A percentile compares a stretch with the other conserved stretches of the same genome.
phyloP scores from a whole-genome alignment of 2,329 filamentous ascomycete genomes.

The Cladophialophora exuberans region DNA sequence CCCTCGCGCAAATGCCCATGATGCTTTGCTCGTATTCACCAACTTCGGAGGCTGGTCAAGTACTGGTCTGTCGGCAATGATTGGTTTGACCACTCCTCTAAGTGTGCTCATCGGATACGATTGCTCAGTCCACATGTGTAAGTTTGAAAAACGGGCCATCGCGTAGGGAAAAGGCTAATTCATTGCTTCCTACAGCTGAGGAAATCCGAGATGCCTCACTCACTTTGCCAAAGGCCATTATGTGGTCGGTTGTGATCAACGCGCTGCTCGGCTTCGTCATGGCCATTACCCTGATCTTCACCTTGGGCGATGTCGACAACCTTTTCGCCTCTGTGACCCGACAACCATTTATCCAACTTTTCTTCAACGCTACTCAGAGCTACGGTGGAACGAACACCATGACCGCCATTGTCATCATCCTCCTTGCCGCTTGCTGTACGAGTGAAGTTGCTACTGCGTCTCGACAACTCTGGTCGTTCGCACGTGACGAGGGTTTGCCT shows the following conservation, averaged over 20 bases:
- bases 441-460: conserved; percentile 62
- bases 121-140: conserved; percentile 52
- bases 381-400: conserved; percentile 50
- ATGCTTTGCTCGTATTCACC: conserved; percentile 53
- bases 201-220: conserved; percentile 54
- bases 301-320: conserved; percentile 40
- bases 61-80: conserved; percentile 47
- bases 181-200: conserved; percentile 40
- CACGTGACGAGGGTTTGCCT: conserved; percentile 46
- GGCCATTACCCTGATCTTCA: conserved; percentile 49
- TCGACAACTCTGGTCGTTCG: conserved; percentile 61
- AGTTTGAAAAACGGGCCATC: conserved; percentile 19
- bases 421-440: conserved; percentile 52
- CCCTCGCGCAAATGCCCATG: conserved; percentile 41
- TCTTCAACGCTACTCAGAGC: conserved; percentile 50
- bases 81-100: conserved; percentile 46
- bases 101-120: conserved; percentile 48
- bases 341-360: conserved; percentile 55
- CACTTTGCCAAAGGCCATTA: conserved; percentile 53
- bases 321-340: conserved; percentile 46
- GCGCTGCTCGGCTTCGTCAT: conserved; percentile 52
- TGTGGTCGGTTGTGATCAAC: conserved; percentile 53
- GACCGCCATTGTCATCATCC: conserved; percentile 47
- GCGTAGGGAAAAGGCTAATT: neutral
- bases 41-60: conserved; percentile 46